Evolutionary conservation across 116 monocot genomes (phyloP), one percentile per base, ranked within the genome.

Genomic region (Zostera marina): DNA sequence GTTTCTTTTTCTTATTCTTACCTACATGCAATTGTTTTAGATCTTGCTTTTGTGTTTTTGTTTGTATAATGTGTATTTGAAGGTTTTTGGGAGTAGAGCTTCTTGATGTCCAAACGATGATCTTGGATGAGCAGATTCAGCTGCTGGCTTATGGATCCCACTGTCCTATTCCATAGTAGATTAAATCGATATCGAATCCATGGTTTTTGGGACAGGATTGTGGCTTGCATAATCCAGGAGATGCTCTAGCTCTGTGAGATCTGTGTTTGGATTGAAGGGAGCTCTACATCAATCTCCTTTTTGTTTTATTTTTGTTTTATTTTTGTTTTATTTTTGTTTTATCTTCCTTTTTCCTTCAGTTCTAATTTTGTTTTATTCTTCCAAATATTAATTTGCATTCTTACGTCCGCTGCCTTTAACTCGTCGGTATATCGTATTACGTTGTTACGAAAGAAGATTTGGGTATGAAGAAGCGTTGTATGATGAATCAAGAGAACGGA

Each of bases 261-360:
- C 71, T 61, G 70, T 74, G 16, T 81, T 81, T 81, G 81, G 77
- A 81, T 81, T 81, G 81, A 81, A 81, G 81, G 81, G 81, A 77
- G 81, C 77, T 81, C 77, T 74, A 71, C 52, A 11, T 13, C 42
- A 26, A 9, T 22, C 59, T 41, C 32, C 41, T 41, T 22, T 11
- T 24, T 7, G 2, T 40, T 14, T 63, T 58, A 15, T 19, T 58
- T 19, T 6, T 39, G 2, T 15, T 15, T 26, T n/a, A n/a, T n/a
- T 58, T 58, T 58, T 42, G n/a, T 3, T 41, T 42, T 42, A 17
- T 16, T n/a, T 32, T 9, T 14, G n/a, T n/a, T n/a, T n/a, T n/a
- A n/a, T n/a, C n/a, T n/a, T n/a, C n/a, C n/a, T n/a, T n/a, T n/a
- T n/a, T n/a, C n/a, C n/a, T n/a, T n/a, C n/a, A n/a, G n/a, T n/a